Evolutionary conservation across 108 stramenopile species (phyloP).

Genomic region (Nitzschia sp.): DNA sequence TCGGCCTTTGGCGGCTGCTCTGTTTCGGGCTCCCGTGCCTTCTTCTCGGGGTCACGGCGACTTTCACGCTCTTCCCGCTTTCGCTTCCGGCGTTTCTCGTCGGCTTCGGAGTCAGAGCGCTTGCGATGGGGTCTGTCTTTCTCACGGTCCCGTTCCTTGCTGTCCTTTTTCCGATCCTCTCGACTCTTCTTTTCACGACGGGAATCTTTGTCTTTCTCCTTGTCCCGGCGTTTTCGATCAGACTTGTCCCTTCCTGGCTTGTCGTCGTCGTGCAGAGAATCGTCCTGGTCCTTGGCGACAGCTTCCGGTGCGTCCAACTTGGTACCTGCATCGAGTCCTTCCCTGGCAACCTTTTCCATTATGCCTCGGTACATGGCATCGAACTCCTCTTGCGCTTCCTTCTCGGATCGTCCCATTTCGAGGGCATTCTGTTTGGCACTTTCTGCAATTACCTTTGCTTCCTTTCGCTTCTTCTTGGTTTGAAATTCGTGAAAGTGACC

Average conservation of each 20-base stretch:
- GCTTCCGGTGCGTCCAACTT: background rate
- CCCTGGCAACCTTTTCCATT: conserved; percentile 68
- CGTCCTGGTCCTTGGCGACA: conserved; percentile 1
- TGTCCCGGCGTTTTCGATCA: conserved; percentile 7
- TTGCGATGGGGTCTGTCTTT: background rate
- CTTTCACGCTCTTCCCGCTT: conserved; percentile 9
- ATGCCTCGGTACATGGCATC: conserved; percentile 61
- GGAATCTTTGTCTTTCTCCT: conserved; percentile 7
- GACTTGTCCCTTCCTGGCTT: conserved; percentile 1
- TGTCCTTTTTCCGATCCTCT: conserved; percentile 15
- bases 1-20: background rate
- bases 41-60: background rate
- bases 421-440: conserved; percentile 58
- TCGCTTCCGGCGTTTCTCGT: conserved; percentile 14
- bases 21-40: background rate
- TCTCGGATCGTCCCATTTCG: conserved; percentile 52
- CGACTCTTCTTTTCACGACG: conserved; percentile 18
- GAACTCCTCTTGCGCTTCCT: conserved; percentile 75
- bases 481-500: conserved; percentile 88
- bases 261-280: background rate
- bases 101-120: background rate
- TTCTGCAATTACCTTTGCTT: conserved; percentile 77
- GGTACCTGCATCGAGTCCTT: conserved; percentile 26
- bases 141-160: conserved; percentile 1
- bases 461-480: conserved; percentile 82